These are phyloP conservation scores for Zygnema cylindricum DNA, from an alignment of 139 green algal species.

Conservation along the genomic window DNA sequence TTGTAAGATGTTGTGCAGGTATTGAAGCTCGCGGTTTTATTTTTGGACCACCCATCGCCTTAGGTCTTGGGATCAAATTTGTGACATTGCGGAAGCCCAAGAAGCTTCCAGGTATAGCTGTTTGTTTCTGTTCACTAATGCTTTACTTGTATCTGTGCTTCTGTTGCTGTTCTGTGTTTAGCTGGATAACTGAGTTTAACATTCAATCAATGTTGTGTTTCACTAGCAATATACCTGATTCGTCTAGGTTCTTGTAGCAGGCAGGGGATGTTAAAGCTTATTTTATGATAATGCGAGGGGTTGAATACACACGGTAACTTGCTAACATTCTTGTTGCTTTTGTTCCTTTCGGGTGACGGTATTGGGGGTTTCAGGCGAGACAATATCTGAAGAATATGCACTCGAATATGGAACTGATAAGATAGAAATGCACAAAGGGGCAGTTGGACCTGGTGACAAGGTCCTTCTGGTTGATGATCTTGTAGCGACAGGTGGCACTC, in stretches of 20 bases:
- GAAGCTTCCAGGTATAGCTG: slow-evolving; percentile 86
- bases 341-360: too few relatives aligned
- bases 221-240: too few relatives aligned
- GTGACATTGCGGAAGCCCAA: slow-evolving; percentile 94
- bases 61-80: slow-evolving; percentile 85
- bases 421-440: slow-evolving; percentile 95
- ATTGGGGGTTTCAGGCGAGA: slow-evolving; percentile 84
- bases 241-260: too few relatives aligned
- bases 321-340: too few relatives aligned
- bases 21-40: slow-evolving; percentile 97
- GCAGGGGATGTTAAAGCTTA: too few relatives aligned
- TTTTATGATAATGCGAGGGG: too few relatives aligned
- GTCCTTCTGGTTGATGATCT: slow-evolving; percentile 97
- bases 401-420: slow-evolving; percentile 91
- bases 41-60: slow-evolving; percentile 93
- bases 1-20: slow-evolving; percentile 66
- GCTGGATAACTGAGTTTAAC: too few relatives aligned
- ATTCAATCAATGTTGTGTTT: too few relatives aligned
- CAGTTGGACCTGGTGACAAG: slow-evolving; percentile 80
- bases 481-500: slow-evolving; percentile 95
- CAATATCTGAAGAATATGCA: slow-evolving; percentile 68
- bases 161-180: too few relatives aligned
- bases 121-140: too few relatives aligned
- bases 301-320: too few relatives aligned
- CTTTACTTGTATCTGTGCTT: too few relatives aligned